phyloP scores from a whole-genome alignment of 106 monocot species.

The Triglochin maritima region DNA sequence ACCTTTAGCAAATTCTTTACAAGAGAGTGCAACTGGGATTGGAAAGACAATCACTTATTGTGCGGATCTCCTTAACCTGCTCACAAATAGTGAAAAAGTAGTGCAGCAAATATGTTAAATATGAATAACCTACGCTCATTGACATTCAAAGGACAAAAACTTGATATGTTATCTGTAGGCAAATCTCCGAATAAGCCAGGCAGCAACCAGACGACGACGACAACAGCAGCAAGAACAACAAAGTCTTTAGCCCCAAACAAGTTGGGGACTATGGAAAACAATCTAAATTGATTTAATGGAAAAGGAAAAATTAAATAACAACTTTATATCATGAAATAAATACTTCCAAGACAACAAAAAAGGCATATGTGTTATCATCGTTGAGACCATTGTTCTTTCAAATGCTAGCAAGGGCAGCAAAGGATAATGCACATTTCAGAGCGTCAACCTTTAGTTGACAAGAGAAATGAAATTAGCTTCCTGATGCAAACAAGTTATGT shows the following conservation, averaged over 20 bases:
- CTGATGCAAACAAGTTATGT: neutral
- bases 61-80: slow-evolving; percentile 63
- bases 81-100: neutral
- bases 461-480: neutral
- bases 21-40: slow-evolving; percentile 81
- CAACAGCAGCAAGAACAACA: too few relatives aligned
- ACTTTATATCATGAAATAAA: too few relatives aligned
- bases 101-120: too few relatives aligned
- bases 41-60: slow-evolving; percentile 91
- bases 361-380: slow-evolving; percentile 59
- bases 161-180: too few relatives aligned
- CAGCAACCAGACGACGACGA: too few relatives aligned
- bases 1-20: slow-evolving; percentile 92
- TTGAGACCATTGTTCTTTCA: slow-evolving; percentile 82
- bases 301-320: too few relatives aligned
- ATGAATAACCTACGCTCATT: too few relatives aligned
- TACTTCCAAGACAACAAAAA: neutral
- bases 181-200: too few relatives aligned
- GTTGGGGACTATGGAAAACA: too few relatives aligned
- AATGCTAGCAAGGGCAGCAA: slow-evolving; percentile 63
- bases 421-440: slow-evolving; percentile 85
- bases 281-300: too few relatives aligned
- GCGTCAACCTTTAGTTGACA: slow-evolving; percentile 55
- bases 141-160: too few relatives aligned
- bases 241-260: too few relatives aligned